These are phyloP conservation scores for Boechera divaricarpa DNA, from an alignment of 345 rosid genomes.

Conservation along the genomic window DNA sequence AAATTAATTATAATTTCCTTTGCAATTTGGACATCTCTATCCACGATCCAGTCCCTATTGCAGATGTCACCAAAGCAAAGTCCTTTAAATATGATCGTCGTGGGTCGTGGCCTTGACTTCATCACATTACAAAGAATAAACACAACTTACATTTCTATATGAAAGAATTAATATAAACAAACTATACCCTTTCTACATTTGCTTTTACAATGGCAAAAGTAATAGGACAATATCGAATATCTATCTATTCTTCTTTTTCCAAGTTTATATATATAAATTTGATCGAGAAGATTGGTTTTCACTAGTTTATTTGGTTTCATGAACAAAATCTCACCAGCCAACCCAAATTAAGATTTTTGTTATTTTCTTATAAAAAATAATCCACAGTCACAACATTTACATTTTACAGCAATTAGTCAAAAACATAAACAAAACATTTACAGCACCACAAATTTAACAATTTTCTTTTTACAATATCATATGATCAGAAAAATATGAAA, in stretches of 20 bases:
- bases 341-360: too few relatives aligned
- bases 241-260: not conserved
- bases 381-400: slow-evolving; percentile 8
- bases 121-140: not conserved
- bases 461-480: not conserved
- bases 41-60: not conserved
- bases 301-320: not conserved
- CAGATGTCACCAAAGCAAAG: slow-evolving; percentile 15
- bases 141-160: slow-evolving; percentile 2
- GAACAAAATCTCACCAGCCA: not conserved
- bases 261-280: too few relatives aligned
- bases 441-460: slow-evolving; percentile 7
- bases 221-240: not conserved
- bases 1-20: not conserved
- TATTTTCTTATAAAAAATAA: not conserved
- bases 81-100: not conserved
- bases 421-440: not conserved
- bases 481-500: not conserved
- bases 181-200: not conserved
- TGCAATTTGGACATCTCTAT: slow-evolving; percentile 17
- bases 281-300: not conserved
- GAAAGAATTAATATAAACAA: not conserved
- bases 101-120: slow-evolving; percentile 20
- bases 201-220: not conserved
- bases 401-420: not conserved